Conservation (phyloP, 169 alveolate species). For the Cryptosporidium sp. region DNA sequence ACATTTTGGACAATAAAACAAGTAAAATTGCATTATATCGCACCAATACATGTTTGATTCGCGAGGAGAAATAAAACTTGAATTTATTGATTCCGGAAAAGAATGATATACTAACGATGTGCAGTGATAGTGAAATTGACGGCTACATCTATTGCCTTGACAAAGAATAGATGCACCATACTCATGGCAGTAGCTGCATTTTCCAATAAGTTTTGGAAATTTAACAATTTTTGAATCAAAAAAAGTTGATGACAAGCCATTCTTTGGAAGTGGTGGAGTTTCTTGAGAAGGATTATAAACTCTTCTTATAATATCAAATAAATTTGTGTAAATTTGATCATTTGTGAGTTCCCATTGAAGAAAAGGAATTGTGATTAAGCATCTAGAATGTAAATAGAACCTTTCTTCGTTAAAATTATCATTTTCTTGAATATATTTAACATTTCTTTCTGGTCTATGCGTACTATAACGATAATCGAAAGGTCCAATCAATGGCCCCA, state of each 20-base stretch:
- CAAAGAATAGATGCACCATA: conserved; percentile 70
- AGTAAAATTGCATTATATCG: conserved; percentile 40
- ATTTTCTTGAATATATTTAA: neutral
- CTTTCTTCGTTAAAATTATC: neutral
- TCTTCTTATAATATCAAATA: conserved; percentile 38
- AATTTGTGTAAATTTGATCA: conserved; percentile 51
- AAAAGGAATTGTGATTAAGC: conserved; percentile 58
- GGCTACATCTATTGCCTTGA: conserved; percentile 30
- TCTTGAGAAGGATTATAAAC: conserved; percentile 29
- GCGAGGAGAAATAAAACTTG: conserved; percentile 50
- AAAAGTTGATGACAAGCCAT: conserved; percentile 19
- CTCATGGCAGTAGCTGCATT: conserved; percentile 37
- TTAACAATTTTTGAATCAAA: conserved; percentile 34
- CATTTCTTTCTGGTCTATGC: conserved; percentile 12
- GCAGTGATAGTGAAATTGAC: conserved; percentile 66
- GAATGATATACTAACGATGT: conserved; percentile 48
- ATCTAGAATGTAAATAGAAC: conserved; percentile 56
- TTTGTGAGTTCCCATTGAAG: conserved; percentile 55
- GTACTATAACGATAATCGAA: conserved; percentile 39
- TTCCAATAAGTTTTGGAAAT: conserved; percentile 26
- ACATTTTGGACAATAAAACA: conserved; percentile 66
- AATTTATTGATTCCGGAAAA: conserved; percentile 47
- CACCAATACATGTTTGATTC: conserved; percentile 66
- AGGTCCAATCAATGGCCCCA: conserved; percentile 72
- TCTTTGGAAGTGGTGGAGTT: conserved; percentile 25